Evolutionary conservation across 2,329 filamentous ascomycete genomes (phyloP).

Genomic region (Lachnellula subtilissima): DNA sequence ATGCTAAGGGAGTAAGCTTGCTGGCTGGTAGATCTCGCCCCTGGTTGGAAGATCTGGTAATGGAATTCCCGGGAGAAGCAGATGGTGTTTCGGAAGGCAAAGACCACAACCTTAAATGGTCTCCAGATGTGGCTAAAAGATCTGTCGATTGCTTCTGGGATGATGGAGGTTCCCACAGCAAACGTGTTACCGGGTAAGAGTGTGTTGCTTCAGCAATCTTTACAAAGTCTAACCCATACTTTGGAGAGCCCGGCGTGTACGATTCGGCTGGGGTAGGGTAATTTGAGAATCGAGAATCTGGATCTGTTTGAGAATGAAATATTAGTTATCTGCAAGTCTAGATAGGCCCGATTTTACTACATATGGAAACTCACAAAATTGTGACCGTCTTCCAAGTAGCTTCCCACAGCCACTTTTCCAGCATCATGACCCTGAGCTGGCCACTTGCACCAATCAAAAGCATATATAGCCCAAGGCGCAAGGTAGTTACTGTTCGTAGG

Average conservation of each 20-base stretch:
- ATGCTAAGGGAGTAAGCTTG: constrained; percentile 87
- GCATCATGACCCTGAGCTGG: constrained; percentile 72
- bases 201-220: constrained; percentile 96
- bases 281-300: constrained; percentile 93
- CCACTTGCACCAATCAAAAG: constrained; percentile 99
- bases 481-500: constrained; percentile 85
- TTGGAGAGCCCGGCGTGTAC: constrained; percentile 63
- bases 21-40: constrained; percentile 54
- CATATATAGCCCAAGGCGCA: constrained; percentile 92
- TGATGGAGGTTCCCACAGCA: constrained; percentile 93
- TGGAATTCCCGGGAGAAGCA: constrained; percentile 56
- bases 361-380: constrained; percentile 70
- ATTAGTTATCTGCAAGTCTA: background rate
- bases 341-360: background rate
- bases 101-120: constrained; percentile 92
- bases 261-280: constrained; percentile 61
- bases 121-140: constrained; percentile 87
- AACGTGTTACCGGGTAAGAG: constrained; percentile 92
- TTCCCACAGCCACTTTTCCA: constrained; percentile 90
- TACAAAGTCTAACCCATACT: constrained; percentile 79
- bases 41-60: constrained; percentile 59
- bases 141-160: constrained; percentile 94
- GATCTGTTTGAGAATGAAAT: constrained; percentile 53
- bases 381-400: constrained; percentile 95
- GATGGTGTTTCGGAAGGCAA: constrained; percentile 65